Conservation (phyloP, 106 monocot genomes). For the Phalaenopsis equestris region DNA sequence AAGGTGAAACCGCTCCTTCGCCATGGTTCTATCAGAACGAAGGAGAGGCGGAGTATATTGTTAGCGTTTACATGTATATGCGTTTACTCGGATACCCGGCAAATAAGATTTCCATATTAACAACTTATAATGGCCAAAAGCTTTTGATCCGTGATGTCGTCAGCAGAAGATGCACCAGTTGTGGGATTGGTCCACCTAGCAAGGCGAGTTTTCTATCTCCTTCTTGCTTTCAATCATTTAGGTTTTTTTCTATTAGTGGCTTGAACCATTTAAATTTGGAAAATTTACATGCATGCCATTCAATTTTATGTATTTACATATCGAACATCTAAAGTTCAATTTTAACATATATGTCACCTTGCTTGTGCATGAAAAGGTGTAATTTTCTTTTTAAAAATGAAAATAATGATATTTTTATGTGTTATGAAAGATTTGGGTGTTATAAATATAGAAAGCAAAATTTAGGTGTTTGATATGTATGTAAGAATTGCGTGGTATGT, state of each 20-base stretch:
- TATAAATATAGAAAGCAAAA: too few species aligned
- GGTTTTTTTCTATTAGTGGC: not conserved
- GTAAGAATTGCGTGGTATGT: too few species aligned
- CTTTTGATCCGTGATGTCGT: constrained; percentile 98
- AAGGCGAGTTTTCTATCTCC: constrained; percentile 44
- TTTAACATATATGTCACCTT: too few species aligned
- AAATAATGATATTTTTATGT: too few species aligned
- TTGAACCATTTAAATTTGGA: not conserved
- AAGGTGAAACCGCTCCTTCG: constrained; percentile 89
- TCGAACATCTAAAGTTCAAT: too few species aligned
- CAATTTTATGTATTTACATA: too few species aligned
- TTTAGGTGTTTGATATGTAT: too few species aligned
- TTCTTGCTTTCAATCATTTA: not conserved
- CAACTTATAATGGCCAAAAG: constrained; percentile 99
- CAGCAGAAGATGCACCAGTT: constrained; percentile 66
- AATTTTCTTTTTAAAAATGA: too few species aligned
- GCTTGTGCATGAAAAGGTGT: too few species aligned
- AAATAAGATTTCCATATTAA: constrained; percentile 88
- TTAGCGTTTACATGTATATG: constrained; percentile 99
- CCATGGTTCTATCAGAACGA: constrained; percentile 99
- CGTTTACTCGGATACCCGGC: constrained; percentile 92
- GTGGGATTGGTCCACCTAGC: constrained; percentile 86
- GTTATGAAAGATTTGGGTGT: too few species aligned
- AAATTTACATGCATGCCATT: too few species aligned
- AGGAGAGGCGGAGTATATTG: constrained; percentile 95